Percentiles rank a stretch among this genome's conserved stretches.
Evolutionary conservation across 225 moss, liverwort and hornwort genomes (phyloP).

Genomic region (Anthoceros angustus): DNA sequence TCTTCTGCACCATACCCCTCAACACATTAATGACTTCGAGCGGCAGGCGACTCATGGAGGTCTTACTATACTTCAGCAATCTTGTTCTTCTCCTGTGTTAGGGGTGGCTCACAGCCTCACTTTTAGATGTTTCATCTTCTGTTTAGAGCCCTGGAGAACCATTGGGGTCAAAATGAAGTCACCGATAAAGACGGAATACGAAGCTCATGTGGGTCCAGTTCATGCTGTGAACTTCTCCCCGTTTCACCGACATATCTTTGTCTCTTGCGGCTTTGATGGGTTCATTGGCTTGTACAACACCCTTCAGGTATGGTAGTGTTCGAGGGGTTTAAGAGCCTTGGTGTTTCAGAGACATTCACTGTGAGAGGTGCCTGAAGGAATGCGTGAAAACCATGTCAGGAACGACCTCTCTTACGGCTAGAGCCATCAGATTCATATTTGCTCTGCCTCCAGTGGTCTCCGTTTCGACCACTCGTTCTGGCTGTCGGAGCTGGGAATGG

Average conservation of each 20-base stretch:
- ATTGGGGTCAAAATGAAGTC: conserved; percentile 8
- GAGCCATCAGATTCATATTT: conserved; percentile 14
- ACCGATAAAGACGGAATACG: conserved; percentile 17
- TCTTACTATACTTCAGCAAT: background rate
- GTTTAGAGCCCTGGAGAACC: conserved; percentile 7
- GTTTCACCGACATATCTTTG: conserved; percentile 14
- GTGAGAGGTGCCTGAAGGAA: background rate
- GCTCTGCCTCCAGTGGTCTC: conserved; percentile 14
- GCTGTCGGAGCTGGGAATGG: conserved; percentile 14
- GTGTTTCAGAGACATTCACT: background rate
- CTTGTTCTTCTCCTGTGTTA: too few relatives aligned
- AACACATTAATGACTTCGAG: conserved; percentile 11
- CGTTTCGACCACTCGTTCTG: conserved; percentile 17
- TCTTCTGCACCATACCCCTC: conserved; percentile 7
- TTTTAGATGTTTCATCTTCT: background rate
- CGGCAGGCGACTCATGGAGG: conserved; percentile 17
- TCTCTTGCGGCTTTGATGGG: conserved; percentile 15
- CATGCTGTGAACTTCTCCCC: conserved; percentile 14
- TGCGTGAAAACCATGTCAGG: background rate
- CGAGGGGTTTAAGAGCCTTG: background rate
- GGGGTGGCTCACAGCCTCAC: background rate
- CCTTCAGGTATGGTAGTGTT: conserved; percentile 6
- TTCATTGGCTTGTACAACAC: conserved; percentile 13
- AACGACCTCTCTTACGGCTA: conserved; percentile 13
- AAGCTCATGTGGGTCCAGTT: conserved; percentile 16